Percentiles rank a stretch among this genome's conserved stretches.
Evolutionary conservation across 2,329 filamentous ascomycete genomes (phyloP).

Genomic region (Fusarium vanettenii): DNA sequence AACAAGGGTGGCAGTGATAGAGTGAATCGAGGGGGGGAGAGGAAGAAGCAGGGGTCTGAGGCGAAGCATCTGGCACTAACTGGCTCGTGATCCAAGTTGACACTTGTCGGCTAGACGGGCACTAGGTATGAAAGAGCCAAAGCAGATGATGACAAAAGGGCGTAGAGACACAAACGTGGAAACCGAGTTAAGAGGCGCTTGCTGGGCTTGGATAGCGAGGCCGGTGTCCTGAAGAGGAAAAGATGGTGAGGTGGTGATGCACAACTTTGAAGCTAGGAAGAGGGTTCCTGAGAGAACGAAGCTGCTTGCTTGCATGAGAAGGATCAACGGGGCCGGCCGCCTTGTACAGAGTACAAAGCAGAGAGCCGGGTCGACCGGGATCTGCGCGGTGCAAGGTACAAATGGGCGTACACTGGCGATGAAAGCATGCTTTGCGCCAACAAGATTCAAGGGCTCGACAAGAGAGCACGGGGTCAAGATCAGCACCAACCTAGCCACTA

Average conservation of each 20-base stretch:
- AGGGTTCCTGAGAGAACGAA: conserved; percentile 27
- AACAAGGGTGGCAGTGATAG: conserved; percentile 19
- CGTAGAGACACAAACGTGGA: conserved; percentile 14
- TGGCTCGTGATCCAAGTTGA: conserved; percentile 41
- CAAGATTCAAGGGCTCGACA: neutral
- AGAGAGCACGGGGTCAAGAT: neutral
- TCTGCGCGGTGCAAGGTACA: conserved; percentile 17
- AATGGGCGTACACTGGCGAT: conserved; percentile 5
- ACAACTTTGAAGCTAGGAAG: conserved; percentile 13
- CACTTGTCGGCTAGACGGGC: conserved; percentile 28
- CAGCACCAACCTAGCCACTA: neutral
- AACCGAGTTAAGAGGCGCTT: conserved; percentile 27
- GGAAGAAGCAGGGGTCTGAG: conserved; percentile 19
- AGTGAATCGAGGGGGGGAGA: neutral
- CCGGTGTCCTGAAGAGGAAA: conserved; percentile 40
- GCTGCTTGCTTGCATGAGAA: conserved; percentile 32
- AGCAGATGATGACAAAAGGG: conserved; percentile 12
- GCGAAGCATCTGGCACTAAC: conserved; percentile 37
- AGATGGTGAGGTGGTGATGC: conserved; percentile 22
- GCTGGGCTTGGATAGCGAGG: conserved; percentile 20
- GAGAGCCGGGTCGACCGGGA: conserved; percentile 23
- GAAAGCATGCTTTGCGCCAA: neutral
- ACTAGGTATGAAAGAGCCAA: conserved; percentile 12
- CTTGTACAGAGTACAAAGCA: conserved; percentile 8
- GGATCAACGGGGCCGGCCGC: conserved; percentile 18